Conservation (phyloP, 2,329 filamentous ascomycete species). For the Pseudogymnoascus sp. region DNA sequence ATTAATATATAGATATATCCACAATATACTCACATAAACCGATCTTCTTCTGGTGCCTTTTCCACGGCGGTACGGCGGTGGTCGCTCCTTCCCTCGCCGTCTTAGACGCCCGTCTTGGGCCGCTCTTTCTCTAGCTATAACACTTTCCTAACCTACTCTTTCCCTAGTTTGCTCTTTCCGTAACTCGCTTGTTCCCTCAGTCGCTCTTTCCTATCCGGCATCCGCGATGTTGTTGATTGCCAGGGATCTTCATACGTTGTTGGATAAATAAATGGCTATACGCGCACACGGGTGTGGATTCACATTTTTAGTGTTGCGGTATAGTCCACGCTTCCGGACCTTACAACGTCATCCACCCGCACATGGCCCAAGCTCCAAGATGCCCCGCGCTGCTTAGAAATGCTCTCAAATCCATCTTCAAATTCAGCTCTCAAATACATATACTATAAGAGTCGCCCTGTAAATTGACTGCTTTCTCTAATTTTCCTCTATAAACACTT, state of each 20-base stretch:
- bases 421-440: neutral
- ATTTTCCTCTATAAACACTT: neutral
- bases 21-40: neutral
- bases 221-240: neutral
- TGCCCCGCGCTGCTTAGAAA: constrained; percentile 5
- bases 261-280: too few species aligned
- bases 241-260: neutral
- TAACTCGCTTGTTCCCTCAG: neutral
- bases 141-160: neutral
- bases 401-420: neutral
- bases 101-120: neutral
- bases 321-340: too few species aligned
- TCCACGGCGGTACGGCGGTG: neutral
- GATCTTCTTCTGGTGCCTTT: too few species aligned
- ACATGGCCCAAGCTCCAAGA: constrained; percentile 1
- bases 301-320: too few species aligned
- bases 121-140: neutral
- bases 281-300: too few species aligned
- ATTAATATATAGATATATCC: neutral
- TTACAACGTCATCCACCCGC: neutral
- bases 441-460: neutral
- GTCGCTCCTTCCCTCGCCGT: neutral
- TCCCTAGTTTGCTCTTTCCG: neutral
- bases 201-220: neutral
- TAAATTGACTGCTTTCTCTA: neutral